A percentile compares a stretch with the other conserved stretches of the same genome.
Conservation (phyloP, 768 basidiomycete genomes). For the Pholiota conissans region DNA sequence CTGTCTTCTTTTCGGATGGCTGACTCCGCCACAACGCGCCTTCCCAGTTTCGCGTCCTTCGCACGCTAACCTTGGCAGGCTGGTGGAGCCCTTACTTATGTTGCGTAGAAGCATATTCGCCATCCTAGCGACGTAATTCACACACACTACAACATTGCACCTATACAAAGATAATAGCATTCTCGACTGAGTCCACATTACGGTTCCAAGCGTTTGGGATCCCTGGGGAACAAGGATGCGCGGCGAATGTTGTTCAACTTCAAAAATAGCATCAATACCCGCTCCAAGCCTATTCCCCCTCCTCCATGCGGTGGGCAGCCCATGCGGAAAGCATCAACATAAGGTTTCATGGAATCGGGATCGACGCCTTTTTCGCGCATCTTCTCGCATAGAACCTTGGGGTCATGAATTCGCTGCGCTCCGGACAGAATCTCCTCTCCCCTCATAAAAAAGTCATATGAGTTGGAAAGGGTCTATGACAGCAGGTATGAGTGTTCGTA, state of each 20-base stretch:
- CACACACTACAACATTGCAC: not conserved
- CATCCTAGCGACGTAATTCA: constrained; percentile 1
- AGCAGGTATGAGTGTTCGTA: constrained; percentile 11
- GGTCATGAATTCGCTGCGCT: constrained; percentile 96
- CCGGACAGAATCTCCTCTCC: constrained; percentile 99
- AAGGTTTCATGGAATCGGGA: constrained; percentile 88
- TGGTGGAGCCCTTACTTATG: constrained; percentile 20
- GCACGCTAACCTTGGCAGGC: constrained; percentile 19
- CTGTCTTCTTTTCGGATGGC: constrained; percentile 32
- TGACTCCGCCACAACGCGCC: constrained; percentile 15
- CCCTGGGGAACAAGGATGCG: constrained; percentile 93
- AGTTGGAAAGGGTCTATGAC: constrained; percentile 84
- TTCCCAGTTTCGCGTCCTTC: constrained; percentile 21
- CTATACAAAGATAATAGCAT: not conserved
- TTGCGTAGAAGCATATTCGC: constrained; percentile 9
- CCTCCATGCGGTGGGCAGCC: constrained; percentile 97
- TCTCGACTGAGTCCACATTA: constrained; percentile 36
- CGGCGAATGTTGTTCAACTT: constrained; percentile 95
- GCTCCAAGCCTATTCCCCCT: constrained; percentile 93
- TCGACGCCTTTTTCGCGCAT: constrained; percentile 90
- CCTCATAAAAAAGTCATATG: constrained; percentile 99
- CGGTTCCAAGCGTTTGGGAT: constrained; percentile 92
- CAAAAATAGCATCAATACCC: constrained; percentile 96
- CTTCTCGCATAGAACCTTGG: constrained; percentile 74
- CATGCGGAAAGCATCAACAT: constrained; percentile 92